phyloP scores from a whole-genome alignment of 2,329 filamentous ascomycete species.

The Metarhizium rileyi region DNA sequence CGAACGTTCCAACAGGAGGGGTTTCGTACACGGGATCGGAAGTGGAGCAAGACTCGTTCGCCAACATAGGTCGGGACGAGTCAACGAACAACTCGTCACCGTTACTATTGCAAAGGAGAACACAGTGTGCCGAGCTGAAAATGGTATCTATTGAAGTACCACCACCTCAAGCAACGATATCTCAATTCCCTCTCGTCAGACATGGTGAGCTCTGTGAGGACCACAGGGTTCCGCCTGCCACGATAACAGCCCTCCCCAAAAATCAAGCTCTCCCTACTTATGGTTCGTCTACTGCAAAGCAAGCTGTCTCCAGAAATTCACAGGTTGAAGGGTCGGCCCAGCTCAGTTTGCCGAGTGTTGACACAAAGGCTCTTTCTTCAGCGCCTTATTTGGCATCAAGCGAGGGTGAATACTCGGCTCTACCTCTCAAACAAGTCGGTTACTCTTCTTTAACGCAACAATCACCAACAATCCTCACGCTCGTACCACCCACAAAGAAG shows the following conservation, averaged over 20 bases:
- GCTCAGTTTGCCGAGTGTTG: background rate
- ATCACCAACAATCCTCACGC: background rate
- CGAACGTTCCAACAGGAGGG: background rate
- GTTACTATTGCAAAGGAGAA: background rate
- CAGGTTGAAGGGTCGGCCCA: background rate
- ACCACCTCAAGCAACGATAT: background rate
- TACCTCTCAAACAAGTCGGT: background rate
- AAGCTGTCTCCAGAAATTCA: background rate
- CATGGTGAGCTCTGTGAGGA: background rate
- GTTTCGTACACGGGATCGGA: background rate
- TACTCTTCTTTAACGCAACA: background rate
- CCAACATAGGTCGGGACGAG: background rate
- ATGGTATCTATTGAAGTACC: background rate
- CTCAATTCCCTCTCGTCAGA: background rate
- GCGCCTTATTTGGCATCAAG: background rate
- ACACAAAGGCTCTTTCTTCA: background rate
- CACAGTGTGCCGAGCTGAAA: background rate
- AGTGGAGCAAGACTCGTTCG: background rate
- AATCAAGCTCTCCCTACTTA: background rate
- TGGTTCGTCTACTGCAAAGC: background rate
- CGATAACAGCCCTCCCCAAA: background rate
- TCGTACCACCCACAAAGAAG: background rate
- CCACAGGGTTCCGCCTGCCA: background rate
- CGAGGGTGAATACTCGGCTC: background rate
- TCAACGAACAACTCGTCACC: background rate